phyloP scores from a whole-genome alignment of 2,329 filamentous ascomycete genomes.

The Aspergillus texensis region DNA sequence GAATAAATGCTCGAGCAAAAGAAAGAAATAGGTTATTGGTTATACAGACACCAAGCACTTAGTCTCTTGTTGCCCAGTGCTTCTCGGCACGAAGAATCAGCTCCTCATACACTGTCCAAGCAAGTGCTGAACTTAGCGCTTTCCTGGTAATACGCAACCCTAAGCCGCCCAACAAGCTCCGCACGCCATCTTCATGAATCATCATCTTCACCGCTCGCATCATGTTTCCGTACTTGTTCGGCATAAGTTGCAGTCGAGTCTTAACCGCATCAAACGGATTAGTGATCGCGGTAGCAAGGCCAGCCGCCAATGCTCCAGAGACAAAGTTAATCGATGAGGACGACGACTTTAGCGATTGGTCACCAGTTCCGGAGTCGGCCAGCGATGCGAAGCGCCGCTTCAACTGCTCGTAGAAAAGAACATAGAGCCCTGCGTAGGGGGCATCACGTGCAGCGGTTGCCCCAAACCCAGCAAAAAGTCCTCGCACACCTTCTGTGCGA shows the following conservation, averaged over 20 bases:
- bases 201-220: conserved; percentile 75
- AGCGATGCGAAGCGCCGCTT: conserved; percentile 39
- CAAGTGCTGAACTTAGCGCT: conserved; percentile 88
- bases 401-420: conserved; percentile 80
- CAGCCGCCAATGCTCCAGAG: conserved; percentile 79
- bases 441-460: conserved; percentile 91
- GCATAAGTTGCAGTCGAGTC: conserved; percentile 89
- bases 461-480: conserved; percentile 92
- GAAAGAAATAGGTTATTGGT: background rate
- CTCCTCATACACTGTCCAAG: conserved; percentile 97
- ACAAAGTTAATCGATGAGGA: conserved; percentile 74
- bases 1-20: background rate
- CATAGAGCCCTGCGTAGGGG: conserved; percentile 94
- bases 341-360: conserved; percentile 22
- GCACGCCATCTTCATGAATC: conserved; percentile 76
- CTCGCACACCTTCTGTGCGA: conserved; percentile 70
- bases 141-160: conserved; percentile 87
- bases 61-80: conserved; percentile 35
- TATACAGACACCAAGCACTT: conserved; percentile 26
- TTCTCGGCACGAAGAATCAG: conserved; percentile 73
- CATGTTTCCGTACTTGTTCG: conserved; percentile 79
- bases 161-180: conserved; percentile 82
- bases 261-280: conserved; percentile 98
- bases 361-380: conserved; percentile 19
- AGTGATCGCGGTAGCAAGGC: conserved; percentile 81